Base-by-base conservation (phyloP, 2,329 filamentous ascomycete species). In the Fusarium pseudoanthophilum region DNA sequence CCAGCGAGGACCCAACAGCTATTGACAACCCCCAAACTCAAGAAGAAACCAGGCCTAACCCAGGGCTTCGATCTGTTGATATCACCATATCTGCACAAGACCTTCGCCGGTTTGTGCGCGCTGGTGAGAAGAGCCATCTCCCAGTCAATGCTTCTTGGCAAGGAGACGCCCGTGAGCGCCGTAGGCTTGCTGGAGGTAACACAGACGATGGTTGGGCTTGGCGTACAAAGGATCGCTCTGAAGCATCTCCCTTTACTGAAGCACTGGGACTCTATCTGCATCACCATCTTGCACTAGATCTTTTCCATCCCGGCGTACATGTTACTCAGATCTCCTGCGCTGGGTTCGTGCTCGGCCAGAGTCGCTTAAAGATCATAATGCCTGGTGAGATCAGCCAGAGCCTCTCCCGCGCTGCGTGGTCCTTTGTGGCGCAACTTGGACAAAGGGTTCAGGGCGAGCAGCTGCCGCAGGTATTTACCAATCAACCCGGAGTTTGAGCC, bases 291-390 rank as follows among this genome's bases (percentile, higher is more conserved):
- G 87, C 85, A 0, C 78, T 91, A 20, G 83, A 90, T 73, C 73
- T 90, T 71, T 87, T 88, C 62, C 87, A 90, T 71, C 86, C 88
- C 0, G 82, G 84, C n/a, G 87, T 90, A 7, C 80, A 84, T 4
- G 79, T 90, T 30, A 81, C 81, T 18, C 87, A 88, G 69, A 83
- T 90, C 34, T 87, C 87, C 0, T 90, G 88, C 67, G 86, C 85
- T 1, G 88, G 87, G 0, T 91, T 90, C 63, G 85, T 87, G 42
- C 79, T 90, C 16, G 86, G 86, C 0, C 87, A 89, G 68, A 85
- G 81, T 16, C 82, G 87, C 34, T 57, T 90, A 26, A 90, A 90
- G 78, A 78, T 89, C 20, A 61, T 83, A 21, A 78, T 78, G 48
- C 60, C 77, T 7, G 78, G 79, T 7, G 79, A 80, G 24, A 61